phyloP scores from a whole-genome alignment of 768 basidiomycete species.

The Naganishia vaughanmartiniae region DNA sequence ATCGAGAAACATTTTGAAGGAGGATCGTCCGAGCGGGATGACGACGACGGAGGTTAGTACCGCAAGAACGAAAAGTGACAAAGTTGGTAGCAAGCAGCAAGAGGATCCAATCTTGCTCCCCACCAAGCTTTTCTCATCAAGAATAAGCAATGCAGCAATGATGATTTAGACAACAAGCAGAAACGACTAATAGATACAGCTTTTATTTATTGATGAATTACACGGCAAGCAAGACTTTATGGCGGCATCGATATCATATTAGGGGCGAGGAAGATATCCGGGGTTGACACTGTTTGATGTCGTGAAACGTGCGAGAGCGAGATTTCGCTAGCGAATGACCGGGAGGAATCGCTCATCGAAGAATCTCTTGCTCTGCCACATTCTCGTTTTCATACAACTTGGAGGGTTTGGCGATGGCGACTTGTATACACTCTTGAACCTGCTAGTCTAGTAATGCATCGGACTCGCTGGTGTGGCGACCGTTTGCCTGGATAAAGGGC shows the following conservation, averaged over 20 bases:
- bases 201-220: slow-evolving; percentile 10
- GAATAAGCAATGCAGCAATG: slow-evolving; percentile 3
- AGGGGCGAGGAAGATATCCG: neutral
- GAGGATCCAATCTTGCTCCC: neutral
- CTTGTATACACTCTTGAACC: neutral
- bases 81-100: neutral
- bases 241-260: neutral
- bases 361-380: slow-evolving; percentile 11
- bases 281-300: neutral
- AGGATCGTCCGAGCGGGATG: slow-evolving; percentile 2
- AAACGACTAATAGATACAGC: slow-evolving; percentile 20
- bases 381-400: slow-evolving; percentile 12
- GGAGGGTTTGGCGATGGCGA: neutral
- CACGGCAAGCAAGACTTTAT: slow-evolving; percentile 1
- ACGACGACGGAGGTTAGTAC: neutral
- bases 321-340: neutral
- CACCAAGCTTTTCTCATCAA: neutral
- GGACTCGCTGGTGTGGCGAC: slow-evolving; percentile 37
- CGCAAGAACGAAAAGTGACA: neutral
- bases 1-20: neutral
- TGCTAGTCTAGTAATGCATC: slow-evolving; percentile 33
- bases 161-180: slow-evolving; percentile 2
- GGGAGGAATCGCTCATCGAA: neutral
- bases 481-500: slow-evolving; percentile 41
- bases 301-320: slow-evolving; percentile 1